Conservation (phyloP, 2,329 filamentous ascomycete genomes). For the Leptographium flavum region DNA sequence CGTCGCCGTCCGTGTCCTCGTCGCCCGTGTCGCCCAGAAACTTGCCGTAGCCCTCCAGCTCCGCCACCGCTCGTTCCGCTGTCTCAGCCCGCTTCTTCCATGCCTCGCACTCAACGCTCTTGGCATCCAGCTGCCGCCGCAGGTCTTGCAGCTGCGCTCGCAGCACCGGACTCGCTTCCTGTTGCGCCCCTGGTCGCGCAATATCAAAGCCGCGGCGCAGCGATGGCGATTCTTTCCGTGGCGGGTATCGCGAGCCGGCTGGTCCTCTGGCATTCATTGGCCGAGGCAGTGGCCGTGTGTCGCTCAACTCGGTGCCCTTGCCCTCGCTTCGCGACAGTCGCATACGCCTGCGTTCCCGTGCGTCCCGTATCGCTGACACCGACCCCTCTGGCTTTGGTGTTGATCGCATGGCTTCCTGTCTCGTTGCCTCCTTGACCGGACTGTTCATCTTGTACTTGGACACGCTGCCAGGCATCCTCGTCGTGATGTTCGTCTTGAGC, state of each 20-base stretch:
- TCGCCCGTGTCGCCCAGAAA: neutral
- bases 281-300: no score
- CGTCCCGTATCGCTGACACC: neutral
- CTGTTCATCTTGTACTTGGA: constrained; percentile 12
- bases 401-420: no score
- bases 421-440: neutral
- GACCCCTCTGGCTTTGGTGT: no score
- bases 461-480: constrained; percentile 11
- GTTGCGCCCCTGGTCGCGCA: neutral
- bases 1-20: constrained; percentile 3
- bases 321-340: constrained; percentile 6
- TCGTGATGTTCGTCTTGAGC: neutral
- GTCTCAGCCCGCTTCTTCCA: constrained; percentile 43
- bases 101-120: constrained; percentile 25
- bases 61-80: constrained; percentile 37
- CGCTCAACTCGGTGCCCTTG: no score
- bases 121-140: constrained; percentile 29
- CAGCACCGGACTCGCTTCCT: constrained; percentile 21
- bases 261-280: neutral
- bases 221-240: neutral
- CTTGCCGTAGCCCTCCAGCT: constrained; percentile 17
- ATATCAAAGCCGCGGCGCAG: neutral
- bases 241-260: neutral
- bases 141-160: constrained; percentile 35
- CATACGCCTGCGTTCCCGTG: constrained; percentile 2